Base-by-base conservation (phyloP, 1,284 basidiomycete species). In the Cystobasidium pallidum region DNA sequence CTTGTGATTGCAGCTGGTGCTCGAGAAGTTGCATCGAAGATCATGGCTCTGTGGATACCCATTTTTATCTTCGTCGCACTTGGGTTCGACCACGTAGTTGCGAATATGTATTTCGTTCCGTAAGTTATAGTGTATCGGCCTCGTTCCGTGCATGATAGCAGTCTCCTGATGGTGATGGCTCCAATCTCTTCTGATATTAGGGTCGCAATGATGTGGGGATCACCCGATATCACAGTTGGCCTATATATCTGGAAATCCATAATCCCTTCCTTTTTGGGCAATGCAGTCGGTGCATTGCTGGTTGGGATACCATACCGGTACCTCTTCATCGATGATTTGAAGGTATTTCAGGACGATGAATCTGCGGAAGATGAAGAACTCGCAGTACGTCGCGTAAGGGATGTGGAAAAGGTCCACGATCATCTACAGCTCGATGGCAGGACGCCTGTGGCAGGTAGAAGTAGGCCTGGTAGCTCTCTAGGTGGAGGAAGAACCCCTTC, bases 51-150 rank as follows among this genome's bases (percentile, higher is more conserved):
- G 52, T 90, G 88, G 88, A 86, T 91, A 72, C 89, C 90, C 7
- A 89, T 91, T 74, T 90, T 88, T 85, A 86, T 88, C 41, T 91
- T 91, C 77, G 89, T 90, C 4, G 83, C 88, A 0, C 87, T 87
- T 72, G 85, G 86, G 15, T 90, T 84, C 77, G 89, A 91, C 77
- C 89, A 91, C 82, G 88, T 77, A 26, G 75, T 77, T 6, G 75
- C 75, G 10, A 76, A 75, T 79, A 90, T 90, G 89, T 89, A 57
- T 28, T 57, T 19, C 54, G 36, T 57, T n/a, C 54, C 54, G 54
- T 57, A 21, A 88, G 80, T 88, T 86, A 10, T 81, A 89, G 4
- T 87, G 88, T 7, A 80, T 90, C 62, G 36, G 13, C 7, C 36
- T 7, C 13, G 36, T 39, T 39, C 13, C 36, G 7, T 13, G 36